Conservation (phyloP, 306 rosid species). For the Ormosia semicastrata region DNA sequence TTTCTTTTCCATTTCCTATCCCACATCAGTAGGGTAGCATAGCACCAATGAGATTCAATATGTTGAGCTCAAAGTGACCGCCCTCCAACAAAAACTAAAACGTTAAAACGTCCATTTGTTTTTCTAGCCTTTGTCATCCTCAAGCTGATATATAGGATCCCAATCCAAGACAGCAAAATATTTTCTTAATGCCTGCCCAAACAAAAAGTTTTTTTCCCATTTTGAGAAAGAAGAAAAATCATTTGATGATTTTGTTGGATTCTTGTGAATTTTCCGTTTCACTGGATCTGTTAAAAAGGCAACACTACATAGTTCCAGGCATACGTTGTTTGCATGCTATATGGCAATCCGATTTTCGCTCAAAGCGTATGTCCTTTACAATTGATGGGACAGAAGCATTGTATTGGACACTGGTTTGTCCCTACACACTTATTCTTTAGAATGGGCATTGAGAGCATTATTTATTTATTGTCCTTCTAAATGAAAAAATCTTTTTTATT, state of each 20-base stretch:
- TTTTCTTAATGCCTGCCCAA: background rate
- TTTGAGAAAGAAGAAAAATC: background rate
- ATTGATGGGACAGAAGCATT: conserved; percentile 3
- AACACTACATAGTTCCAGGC: background rate
- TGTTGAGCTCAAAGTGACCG: background rate
- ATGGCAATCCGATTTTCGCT: background rate
- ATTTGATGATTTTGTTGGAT: background rate
- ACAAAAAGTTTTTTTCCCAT: background rate
- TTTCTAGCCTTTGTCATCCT: conserved; percentile 7
- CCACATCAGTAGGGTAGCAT: background rate
- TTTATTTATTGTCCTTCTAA: background rate
- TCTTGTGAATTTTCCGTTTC: background rate
- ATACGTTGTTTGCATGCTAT: background rate
- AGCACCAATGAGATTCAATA: background rate
- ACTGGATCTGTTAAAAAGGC: background rate
- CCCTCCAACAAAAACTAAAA: background rate
- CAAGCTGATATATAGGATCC: background rate
- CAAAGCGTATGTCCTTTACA: conserved; percentile 7
- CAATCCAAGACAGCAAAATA: background rate
- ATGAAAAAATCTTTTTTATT: background rate
- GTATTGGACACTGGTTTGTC: background rate
- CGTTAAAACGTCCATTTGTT: background rate
- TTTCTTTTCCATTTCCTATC: too few relatives aligned
- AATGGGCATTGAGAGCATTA: background rate
- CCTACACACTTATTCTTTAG: background rate